Conservation (phyloP, 169 alveolate species). For the Theileria parva region DNA sequence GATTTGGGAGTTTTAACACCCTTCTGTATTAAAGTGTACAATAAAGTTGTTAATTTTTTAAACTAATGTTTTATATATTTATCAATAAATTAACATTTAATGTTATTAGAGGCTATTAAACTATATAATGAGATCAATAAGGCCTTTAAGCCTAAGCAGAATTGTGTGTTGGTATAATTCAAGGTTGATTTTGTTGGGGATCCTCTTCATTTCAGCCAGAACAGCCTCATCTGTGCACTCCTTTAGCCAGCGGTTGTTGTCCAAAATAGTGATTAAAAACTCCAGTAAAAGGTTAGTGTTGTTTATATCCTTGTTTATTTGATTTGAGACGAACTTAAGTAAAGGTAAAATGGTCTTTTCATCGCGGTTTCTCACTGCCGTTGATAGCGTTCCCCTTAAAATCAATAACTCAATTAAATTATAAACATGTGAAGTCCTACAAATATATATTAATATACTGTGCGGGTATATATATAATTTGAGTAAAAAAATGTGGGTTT, state of each 20-base stretch:
- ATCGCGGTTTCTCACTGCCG: slow-evolving; percentile 62
- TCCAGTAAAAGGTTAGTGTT: slow-evolving; percentile 52
- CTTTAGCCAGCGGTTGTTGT: slow-evolving; percentile 57
- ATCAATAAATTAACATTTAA: too few species aligned
- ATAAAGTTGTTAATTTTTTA: too few species aligned
- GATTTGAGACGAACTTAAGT: slow-evolving; percentile 41
- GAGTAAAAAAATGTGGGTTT: too few species aligned
- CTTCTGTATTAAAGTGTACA: too few species aligned
- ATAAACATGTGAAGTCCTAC: slow-evolving; percentile 53
- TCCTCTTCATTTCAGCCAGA: slow-evolving; percentile 38
- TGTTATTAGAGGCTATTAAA: background rate
- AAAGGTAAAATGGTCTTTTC: slow-evolving; percentile 57
- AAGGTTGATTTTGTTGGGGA: slow-evolving; percentile 50
- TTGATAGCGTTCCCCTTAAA: slow-evolving; percentile 55
- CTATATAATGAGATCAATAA: slow-evolving; percentile 41
- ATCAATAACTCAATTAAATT: slow-evolving; percentile 53
- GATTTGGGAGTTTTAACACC: too few species aligned
- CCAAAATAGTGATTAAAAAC: slow-evolving; percentile 44
- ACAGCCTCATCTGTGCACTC: slow-evolving; percentile 38
- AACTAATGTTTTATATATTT: too few species aligned
- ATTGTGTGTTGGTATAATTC: slow-evolving; percentile 63
- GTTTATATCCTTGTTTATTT: slow-evolving; percentile 29
- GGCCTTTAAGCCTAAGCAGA: slow-evolving; percentile 43
- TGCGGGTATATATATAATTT: too few species aligned
- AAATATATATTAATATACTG: too few species aligned